Base-by-base conservation (phyloP, 2,329 filamentous ascomycete genomes). In the Endocalyx cinctus region DNA sequence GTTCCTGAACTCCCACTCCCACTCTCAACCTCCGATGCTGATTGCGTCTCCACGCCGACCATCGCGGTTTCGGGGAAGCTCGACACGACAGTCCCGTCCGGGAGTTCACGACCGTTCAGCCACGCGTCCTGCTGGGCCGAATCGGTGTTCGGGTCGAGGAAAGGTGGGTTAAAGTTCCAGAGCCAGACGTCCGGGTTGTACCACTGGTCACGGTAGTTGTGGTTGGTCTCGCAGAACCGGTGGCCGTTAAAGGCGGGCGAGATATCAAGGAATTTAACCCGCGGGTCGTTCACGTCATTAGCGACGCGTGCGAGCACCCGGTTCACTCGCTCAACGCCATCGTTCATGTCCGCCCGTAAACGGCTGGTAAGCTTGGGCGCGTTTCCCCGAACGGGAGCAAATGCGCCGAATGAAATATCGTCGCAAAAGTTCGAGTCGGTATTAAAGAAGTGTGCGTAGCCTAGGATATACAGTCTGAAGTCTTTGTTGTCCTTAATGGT, bases 401-500 rank as follows among this genome's bases (percentile, higher is more conserved):
- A 11, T 10, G 27, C 27, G 20, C 28, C 33, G 27, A 35, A 35
- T 5, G 33, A 31, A 29, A 35, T 35, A 15, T 34, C 31, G 31
- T 38, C 31, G 26, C 35, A 38, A 16, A 29, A 38, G 35, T 38
- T 38, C 10, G 30, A 30, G 26, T 31, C 35, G 10, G 22, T 19
- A 34, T 38, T 33, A 26, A 38, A 38, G 30, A 34, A 38, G 31
- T 34, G 27, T 5, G 35, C 31, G 22, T 38, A 38, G 8, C 35
- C 31, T 16, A 34, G 16, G 30, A 38, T 31, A 27, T 34, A 38
- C 16, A 38, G 31, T 17, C 31, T 28, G 29, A 37, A 39, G 29
- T 35, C 26, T 19, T 35, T 17, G 26, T 33, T 39, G 16, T 31
- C 18, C 17, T 27, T 33, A 14, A 37, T 27, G n/a, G 35, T 22